A percentile compares a stretch with the other conserved stretches of the same genome.
These are phyloP conservation scores for Colletotrichum melonis DNA, from an alignment of 2,329 filamentous ascomycete species.

Conservation along the genomic window DNA sequence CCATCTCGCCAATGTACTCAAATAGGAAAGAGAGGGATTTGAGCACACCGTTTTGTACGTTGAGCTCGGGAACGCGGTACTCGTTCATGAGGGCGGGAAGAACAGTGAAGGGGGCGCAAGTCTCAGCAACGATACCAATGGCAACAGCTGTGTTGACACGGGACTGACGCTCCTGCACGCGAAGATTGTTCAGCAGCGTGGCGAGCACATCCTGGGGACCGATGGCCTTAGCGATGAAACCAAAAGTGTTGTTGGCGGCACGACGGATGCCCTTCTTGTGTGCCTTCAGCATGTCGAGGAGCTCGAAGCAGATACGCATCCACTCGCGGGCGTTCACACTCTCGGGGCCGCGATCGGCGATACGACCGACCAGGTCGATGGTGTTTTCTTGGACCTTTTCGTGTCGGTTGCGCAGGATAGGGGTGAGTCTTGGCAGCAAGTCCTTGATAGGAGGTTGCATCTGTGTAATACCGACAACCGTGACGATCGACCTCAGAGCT, in stretches of 20 bases:
- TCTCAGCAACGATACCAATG: slow-evolving; percentile 98
- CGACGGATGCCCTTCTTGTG: slow-evolving; percentile 99
- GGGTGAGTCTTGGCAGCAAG: slow-evolving; percentile 91
- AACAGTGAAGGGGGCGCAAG: slow-evolving; percentile 97
- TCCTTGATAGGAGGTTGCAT: slow-evolving; percentile 99
- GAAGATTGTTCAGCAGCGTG: slow-evolving; percentile 93
- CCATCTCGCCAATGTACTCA: slow-evolving; percentile 99
- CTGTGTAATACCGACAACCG: slow-evolving; percentile 95
- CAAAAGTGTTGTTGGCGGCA: slow-evolving; percentile 99
- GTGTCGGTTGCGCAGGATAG: slow-evolving; percentile 97
- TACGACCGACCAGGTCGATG: slow-evolving; percentile 96
- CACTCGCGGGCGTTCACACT: slow-evolving; percentile 97
- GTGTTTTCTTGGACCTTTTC: slow-evolving; percentile 99
- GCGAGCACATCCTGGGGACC: slow-evolving; percentile 97
- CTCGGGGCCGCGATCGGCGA: slow-evolving; percentile 95
- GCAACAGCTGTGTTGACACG: slow-evolving; percentile 98
- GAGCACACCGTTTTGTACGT: slow-evolving; percentile 98
- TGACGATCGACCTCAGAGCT: slow-evolving; percentile 94
- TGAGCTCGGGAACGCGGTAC: slow-evolving; percentile 97
- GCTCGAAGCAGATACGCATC: slow-evolving; percentile 99
- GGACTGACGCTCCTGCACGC: slow-evolving; percentile 97
- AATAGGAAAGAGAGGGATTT: slow-evolving; percentile 98
- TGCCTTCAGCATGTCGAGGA: slow-evolving; percentile 98
- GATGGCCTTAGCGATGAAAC: slow-evolving; percentile 99
- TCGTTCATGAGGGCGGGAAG: slow-evolving; percentile 99